Base-by-base conservation (phyloP, 1,139 yeast species). In the Geotrichum citri-aurantii region DNA sequence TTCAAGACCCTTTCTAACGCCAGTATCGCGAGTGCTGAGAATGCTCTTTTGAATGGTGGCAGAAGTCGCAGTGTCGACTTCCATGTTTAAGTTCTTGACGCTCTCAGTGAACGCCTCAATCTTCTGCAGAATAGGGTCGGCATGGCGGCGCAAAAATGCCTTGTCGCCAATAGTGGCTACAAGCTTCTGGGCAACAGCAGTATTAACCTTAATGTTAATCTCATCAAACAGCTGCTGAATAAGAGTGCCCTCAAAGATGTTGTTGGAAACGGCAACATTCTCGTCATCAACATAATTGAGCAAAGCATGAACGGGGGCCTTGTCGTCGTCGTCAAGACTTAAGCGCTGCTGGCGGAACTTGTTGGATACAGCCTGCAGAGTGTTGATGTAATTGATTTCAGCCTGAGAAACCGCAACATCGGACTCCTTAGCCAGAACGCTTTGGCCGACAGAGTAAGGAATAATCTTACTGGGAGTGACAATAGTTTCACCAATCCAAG, bases 271-370 rank as follows among this genome's bases (percentile, higher is more conserved):
- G 60, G 85, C 78, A 10, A 86, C 89, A 64, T 82, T 83, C 68
- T 91, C 97, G 68, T 91, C 97, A 71, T 92, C 97, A 64, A 90
- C 75, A 67, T 85, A 90, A 68, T 88, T 90, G 66, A 91, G 77
- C 56, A 92, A 76, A 0, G 93, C 83, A 65, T 90, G 77, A 57
- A 79, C 76, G 2, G 89, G 87, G 3, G 65, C 56, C 3, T 62
- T 64, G 55, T 80, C 77, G 37, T 56, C 56, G 24, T 55, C 52
- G 24, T 56, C 61, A 31, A 62, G 57, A 50, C 80, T 79, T 59
- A 88, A 76, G 69, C 96, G 80, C 69, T 85, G 88, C 63, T 87
- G 82, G 64, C 87, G 85, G 73, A 89, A 85, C 63, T 86, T 86
- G 64, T 82, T 81, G 0, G 95, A 85, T 63, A 86, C 82, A 62